phyloP scores from a whole-genome alignment of 192 early-diverging fungal genomes.

The Pilaira anomala region DNA sequence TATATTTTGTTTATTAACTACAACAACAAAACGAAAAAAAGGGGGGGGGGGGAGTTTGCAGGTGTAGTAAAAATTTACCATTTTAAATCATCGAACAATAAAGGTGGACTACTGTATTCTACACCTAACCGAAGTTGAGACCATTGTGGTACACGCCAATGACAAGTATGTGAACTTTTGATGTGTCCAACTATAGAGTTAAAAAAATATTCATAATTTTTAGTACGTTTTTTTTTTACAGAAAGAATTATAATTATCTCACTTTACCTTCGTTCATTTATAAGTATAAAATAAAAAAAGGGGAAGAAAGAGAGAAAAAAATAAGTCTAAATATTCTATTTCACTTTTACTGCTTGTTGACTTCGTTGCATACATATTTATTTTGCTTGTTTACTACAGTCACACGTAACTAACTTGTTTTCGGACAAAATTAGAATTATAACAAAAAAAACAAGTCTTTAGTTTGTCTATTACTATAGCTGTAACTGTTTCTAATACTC shows the following conservation, averaged over 20 bases:
- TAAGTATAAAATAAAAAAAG: background rate
- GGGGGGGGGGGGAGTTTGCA: background rate
- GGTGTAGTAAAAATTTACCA: background rate
- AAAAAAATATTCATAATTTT: background rate
- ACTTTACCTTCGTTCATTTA: background rate
- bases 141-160: constrained; percentile 17
- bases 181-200: constrained; percentile 1
- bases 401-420: too few species aligned
- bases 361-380: too few species aligned
- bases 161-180: constrained; percentile 13
- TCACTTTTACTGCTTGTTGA: too few species aligned
- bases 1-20: background rate
- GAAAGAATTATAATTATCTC: background rate
- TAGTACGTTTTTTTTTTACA: background rate
- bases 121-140: constrained; percentile 4
- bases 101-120: constrained; percentile 10
- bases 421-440: too few species aligned
- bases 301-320: background rate
- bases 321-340: background rate
- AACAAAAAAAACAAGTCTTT: too few species aligned
- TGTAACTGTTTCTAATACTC: too few species aligned
- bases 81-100: constrained; percentile 9
- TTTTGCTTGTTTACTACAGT: too few species aligned
- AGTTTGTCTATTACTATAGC: too few species aligned
- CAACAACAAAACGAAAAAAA: background rate